phyloP scores from a whole-genome alignment of 805 yeast genomes.

The Hanseniaspora pseudoguilliermondii region DNA sequence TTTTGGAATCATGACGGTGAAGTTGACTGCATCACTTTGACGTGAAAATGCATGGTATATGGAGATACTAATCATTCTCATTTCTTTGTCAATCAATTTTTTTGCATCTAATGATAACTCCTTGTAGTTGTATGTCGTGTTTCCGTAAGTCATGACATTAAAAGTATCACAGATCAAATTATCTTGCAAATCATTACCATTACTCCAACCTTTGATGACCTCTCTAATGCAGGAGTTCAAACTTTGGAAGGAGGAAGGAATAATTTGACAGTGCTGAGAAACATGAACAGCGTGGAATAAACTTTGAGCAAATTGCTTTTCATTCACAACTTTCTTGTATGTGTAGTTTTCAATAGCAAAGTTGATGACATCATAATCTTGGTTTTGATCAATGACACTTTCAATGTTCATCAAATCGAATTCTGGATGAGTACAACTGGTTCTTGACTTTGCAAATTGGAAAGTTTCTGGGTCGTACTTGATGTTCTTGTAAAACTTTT shows the following conservation, averaged over 20 bases:
- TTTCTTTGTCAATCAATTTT: neutral
- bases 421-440: neutral
- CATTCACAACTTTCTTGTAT: neutral
- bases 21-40: neutral
- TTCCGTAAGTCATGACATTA: neutral
- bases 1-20: neutral
- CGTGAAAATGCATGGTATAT: constrained; percentile 1
- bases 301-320: neutral
- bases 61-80: constrained; percentile 1
- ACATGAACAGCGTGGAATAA: neutral
- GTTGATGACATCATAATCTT: neutral
- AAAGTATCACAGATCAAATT: neutral
- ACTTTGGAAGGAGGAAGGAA: neutral
- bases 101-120: neutral
- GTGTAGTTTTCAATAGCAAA: neutral
- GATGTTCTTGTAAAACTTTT: neutral
- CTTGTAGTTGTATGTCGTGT: neutral
- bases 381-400: neutral
- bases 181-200: neutral
- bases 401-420: constrained; percentile 1
- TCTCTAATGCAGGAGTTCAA: neutral
- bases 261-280: neutral
- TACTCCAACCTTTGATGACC: neutral
- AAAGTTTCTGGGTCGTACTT: neutral
- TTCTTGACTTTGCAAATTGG: neutral